Base-by-base conservation (phyloP, 768 basidiomycete species). In the Panaeolus cyanescens region DNA sequence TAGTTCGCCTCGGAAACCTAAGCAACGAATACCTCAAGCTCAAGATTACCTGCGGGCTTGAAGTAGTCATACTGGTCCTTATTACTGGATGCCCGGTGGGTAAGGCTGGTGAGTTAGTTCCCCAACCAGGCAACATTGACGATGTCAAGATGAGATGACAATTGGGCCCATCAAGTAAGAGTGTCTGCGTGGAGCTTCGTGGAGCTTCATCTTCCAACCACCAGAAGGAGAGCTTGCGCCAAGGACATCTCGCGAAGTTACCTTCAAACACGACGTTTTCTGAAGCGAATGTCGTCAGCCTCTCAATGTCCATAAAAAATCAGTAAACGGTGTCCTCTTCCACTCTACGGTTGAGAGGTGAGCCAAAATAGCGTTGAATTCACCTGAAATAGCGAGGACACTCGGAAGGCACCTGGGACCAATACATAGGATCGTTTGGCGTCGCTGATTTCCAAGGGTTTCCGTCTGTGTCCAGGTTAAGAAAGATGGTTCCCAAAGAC, bases 361-460 rank as follows among this genome's bases (percentile, higher is more conserved):
- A 54, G 86, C 82, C 40, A 96, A 84, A 56, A 95, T 80, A 33
- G 82, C 80, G 77, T 95, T 92, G 56, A 90, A 80, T 67, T 89
- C 84, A 3, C 76, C 69, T 5, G 92, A 94, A 63, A 96, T 87
- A 10, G 93, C 93, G 28, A 95, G 86, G 68, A 93, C 90, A 54
- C 85, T 85, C 25, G 88, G 89, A 17, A 99, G 85, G 79, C 96
- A 96, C 64, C 85, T 83, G 13, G 0, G 91, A 90, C 67, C 89
- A 85, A 81, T 95, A 99, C 3, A 93, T 95, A 62, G 91, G 89
- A 74, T 99, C 96, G 40, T 87, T 80, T 1, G 77, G 71, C 3
- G 86, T 89, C 3, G 96, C 95, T 20, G 92, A 90, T 73, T 92
- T 92, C 96, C 96, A 99, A 4, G 96, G 96, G 69, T 98, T 98